phyloP scores from a whole-genome alignment of 805 yeast genomes.

The Millerago galiae region DNA sequence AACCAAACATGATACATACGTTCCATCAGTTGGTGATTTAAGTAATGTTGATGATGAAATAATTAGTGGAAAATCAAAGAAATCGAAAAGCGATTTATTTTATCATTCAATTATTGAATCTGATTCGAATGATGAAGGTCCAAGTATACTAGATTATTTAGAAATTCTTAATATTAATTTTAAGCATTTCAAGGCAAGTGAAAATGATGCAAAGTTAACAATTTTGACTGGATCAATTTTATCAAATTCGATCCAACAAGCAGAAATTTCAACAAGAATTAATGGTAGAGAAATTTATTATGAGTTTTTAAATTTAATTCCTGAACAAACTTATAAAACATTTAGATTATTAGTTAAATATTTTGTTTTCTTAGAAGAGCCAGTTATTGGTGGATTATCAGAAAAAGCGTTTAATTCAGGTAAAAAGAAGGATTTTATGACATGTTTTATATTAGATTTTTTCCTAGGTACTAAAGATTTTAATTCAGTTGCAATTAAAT shows the following conservation, averaged over 20 bases:
- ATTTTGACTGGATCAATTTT: slow-evolving; percentile 22
- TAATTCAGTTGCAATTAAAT: background rate
- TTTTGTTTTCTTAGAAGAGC: background rate
- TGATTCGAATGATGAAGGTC: background rate
- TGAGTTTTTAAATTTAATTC: slow-evolving; percentile 27
- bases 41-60: background rate
- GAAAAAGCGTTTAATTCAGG: background rate
- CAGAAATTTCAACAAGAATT: slow-evolving; percentile 54
- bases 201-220: background rate
- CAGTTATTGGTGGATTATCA: background rate
- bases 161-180: background rate
- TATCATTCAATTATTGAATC: background rate
- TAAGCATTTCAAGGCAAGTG: background rate
- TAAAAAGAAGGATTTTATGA: background rate
- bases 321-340: slow-evolving; percentile 34
- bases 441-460: background rate
- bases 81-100: background rate
- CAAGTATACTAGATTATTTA: background rate
- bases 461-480: background rate
- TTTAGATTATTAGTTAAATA: slow-evolving; percentile 25
- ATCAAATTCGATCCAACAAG: slow-evolving; percentile 46
- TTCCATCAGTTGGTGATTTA: slow-evolving; percentile 45
- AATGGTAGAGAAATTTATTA: slow-evolving; percentile 29
- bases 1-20: slow-evolving; percentile 67
- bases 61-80: background rate